A percentile compares a stretch with the other conserved stretches of the same genome.
phyloP scores from a whole-genome alignment of 306 rosid species.

The Arachis hypogaea region DNA sequence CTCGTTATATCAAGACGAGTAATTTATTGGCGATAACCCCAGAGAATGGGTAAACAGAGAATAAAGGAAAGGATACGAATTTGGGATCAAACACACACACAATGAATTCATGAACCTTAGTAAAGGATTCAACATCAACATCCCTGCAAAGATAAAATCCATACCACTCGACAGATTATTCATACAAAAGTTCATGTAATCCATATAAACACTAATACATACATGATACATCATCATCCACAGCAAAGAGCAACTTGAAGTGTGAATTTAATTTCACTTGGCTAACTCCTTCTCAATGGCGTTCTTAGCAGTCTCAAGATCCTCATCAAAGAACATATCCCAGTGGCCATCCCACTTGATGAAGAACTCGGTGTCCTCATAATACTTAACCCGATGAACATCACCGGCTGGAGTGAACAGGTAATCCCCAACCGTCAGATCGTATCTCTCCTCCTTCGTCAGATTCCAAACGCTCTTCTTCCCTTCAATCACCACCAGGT shows the following conservation, averaged over 20 bases:
- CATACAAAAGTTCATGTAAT: not conserved
- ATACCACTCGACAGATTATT: not conserved
- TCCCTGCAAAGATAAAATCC: not conserved
- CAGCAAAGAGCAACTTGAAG: not conserved
- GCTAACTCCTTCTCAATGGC: slow-evolving; percentile 54
- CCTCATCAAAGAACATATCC: slow-evolving; percentile 93
- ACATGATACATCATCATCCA: not conserved
- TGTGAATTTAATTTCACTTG: slow-evolving; percentile 11
- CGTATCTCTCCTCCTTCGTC: slow-evolving; percentile 67
- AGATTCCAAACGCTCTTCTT: slow-evolving; percentile 90
- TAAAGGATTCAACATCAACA: not conserved
- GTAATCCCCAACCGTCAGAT: slow-evolving; percentile 71
- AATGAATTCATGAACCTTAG: not conserved
- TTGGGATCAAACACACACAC: not conserved
- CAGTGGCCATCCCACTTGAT: slow-evolving; percentile 95
- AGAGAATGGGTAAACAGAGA: not conserved
- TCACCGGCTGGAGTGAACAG: slow-evolving; percentile 80
- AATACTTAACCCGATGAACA: slow-evolving; percentile 78
- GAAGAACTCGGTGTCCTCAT: slow-evolving; percentile 80
- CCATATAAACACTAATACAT: not conserved
- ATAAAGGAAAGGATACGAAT: not conserved
- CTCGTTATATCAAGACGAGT: no score
- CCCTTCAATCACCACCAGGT: slow-evolving; percentile 76
- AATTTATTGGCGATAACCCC: no score
- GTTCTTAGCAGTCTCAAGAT: slow-evolving; percentile 55